Conservation (phyloP, 164 flowering plant species). For the Vitis cinerea region DNA sequence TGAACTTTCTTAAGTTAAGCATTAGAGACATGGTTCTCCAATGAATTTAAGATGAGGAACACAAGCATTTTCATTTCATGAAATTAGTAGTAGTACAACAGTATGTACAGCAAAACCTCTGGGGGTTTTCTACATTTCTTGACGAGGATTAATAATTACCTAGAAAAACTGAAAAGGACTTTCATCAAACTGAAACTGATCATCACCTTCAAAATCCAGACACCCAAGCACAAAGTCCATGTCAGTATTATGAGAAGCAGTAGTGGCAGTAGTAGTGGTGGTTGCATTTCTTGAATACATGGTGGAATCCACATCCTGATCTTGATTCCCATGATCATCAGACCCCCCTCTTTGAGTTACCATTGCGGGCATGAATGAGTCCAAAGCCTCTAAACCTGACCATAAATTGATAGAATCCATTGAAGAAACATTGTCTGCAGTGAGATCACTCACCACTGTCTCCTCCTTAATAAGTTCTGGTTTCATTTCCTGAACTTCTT, state of each 20-base stretch:
- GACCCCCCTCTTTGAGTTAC: background rate
- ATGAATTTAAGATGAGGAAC: too few relatives aligned
- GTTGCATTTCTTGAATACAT: slow-evolving; percentile 2
- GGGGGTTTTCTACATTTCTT: too few relatives aligned
- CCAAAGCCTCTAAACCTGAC: slow-evolving; percentile 16
- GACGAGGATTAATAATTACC: background rate
- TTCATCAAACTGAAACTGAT: slow-evolving; percentile 19
- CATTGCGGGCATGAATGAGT: slow-evolving; percentile 8
- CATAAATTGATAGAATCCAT: slow-evolving; percentile 5
- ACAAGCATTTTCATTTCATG: too few relatives aligned
- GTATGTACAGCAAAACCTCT: too few relatives aligned
- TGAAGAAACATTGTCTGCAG: slow-evolving; percentile 2
- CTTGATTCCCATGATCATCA: background rate
- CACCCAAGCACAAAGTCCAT: slow-evolving; percentile 17
- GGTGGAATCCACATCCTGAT: background rate
- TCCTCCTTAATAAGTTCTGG: slow-evolving; percentile 11
- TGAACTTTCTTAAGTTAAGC: too few relatives aligned
- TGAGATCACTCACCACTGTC: slow-evolving; percentile 2
- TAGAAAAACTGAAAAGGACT: background rate
- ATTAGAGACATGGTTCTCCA: too few relatives aligned
- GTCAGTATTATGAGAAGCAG: slow-evolving; percentile 18
- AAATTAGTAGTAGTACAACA: too few relatives aligned
- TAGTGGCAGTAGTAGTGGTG: background rate
- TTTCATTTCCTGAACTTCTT: background rate
- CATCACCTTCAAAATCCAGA: slow-evolving; percentile 15